phyloP scores from a whole-genome alignment of 176 grass and related monocot genomes.

The Cocos nucifera region DNA sequence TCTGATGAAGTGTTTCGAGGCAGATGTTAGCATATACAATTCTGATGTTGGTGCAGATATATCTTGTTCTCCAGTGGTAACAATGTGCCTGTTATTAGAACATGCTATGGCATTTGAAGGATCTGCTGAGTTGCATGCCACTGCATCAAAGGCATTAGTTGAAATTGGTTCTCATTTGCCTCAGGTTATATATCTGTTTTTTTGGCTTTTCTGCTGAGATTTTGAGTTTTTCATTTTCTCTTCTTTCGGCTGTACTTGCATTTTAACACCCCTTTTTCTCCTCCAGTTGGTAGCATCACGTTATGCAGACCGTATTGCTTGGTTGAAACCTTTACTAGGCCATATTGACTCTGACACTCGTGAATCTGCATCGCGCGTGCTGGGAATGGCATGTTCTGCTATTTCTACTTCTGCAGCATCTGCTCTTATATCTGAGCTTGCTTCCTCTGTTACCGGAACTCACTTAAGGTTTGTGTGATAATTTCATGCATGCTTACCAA shows the following conservation, averaged over 20 bases:
- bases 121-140: slow-evolving; percentile 69
- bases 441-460: slow-evolving; percentile 38
- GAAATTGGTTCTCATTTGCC: slow-evolving; percentile 62
- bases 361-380: slow-evolving; percentile 57
- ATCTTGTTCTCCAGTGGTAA: slow-evolving; percentile 41
- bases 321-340: slow-evolving; percentile 61
- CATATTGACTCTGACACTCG: slow-evolving; percentile 90
- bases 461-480: slow-evolving; percentile 47
- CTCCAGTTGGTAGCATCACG: slow-evolving; percentile 62
- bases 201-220: not conserved
- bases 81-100: slow-evolving; percentile 65
- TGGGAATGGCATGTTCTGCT: slow-evolving; percentile 68
- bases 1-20: slow-evolving; percentile 86
- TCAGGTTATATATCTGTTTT: slow-evolving; percentile 41
- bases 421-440: slow-evolving; percentile 59
- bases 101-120: slow-evolving; percentile 83
- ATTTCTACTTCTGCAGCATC: slow-evolving; percentile 51
- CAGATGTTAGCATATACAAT: slow-evolving; percentile 26
- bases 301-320: slow-evolving; percentile 56
- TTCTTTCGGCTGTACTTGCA: too few species aligned
- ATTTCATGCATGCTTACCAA: not conserved
- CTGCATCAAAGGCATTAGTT: slow-evolving; percentile 83
- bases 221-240: too few species aligned
- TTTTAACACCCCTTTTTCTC: slow-evolving; percentile 1
- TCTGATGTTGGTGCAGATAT: slow-evolving; percentile 22